These are phyloP conservation scores for Claviceps maximensis DNA, from an alignment of 2,329 filamentous ascomycete genomes.

Conservation along the genomic window DNA sequence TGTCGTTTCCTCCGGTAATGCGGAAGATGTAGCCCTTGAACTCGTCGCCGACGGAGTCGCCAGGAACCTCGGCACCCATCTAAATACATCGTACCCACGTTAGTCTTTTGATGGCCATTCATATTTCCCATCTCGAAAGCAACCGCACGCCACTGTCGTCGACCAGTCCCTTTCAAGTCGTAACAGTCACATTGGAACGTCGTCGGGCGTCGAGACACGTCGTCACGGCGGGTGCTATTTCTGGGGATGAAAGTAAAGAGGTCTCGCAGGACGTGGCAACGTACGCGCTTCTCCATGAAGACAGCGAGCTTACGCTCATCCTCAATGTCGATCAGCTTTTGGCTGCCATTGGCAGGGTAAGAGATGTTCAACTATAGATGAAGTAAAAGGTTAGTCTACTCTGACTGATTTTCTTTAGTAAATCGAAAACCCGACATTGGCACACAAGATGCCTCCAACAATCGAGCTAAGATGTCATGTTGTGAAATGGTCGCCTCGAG, in stretches of 20 bases:
- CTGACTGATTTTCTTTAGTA: no score
- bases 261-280: constrained; percentile 20
- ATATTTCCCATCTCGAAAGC: no score
- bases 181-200: background rate
- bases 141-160: background rate
- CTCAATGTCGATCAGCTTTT: constrained; percentile 98
- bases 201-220: background rate
- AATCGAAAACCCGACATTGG: background rate
- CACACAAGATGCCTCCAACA: background rate
- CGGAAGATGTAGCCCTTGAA: constrained; percentile 99
- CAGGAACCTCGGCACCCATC: constrained; percentile 86
- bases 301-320: constrained; percentile 98
- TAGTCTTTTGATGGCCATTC: constrained; percentile 14
- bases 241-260: background rate
- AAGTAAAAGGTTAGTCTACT: constrained; percentile 20
- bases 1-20: constrained; percentile 99
- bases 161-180: background rate
- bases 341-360: constrained; percentile 98
- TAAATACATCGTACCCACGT: constrained; percentile 22
- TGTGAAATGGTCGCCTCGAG: background rate
- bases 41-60: constrained; percentile 93
- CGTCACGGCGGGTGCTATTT: background rate
- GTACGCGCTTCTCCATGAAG: constrained; percentile 96
- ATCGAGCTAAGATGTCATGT: background rate
- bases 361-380: constrained; percentile 47